Base-by-base conservation (phyloP, 163 green algal genomes). In the Chloroidium sp. region DNA sequence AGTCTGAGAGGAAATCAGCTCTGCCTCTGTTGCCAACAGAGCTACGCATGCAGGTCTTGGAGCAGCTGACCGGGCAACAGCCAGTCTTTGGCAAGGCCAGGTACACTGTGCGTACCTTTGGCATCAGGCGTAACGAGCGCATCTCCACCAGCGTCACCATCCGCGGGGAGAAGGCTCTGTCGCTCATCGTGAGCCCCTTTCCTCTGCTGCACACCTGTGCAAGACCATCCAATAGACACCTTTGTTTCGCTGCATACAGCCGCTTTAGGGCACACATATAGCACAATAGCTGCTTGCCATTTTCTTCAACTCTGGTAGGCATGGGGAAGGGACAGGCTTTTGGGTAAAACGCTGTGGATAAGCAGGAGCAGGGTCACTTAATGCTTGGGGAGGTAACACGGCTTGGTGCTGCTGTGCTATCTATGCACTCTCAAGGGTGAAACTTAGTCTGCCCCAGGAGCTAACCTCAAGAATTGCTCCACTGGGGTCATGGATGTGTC, bases 51-150 rank as follows among this genome's bases (percentile, higher is more conserved):
- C 89, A 98, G 94, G 95, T 99, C 85, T 89, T 99, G 87, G 96
- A 99, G 90, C 96, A 99, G 92, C 94, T 99, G 72, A 98, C 96
- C 61, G 97, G 95, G 64, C 96, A 99, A 93, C 87, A 95, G 87
- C 96, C 96, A 79, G 92, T 98, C 78, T 99, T 96, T 83, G 95
- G 96, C 82, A 98, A 97, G 88, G 96, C 96, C 4, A 89, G 96
- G 76, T 99, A 97, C 93, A 99, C 96, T 67, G 96, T 99, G 80
- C 94, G 96, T 78, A 94, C 92, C 75, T 99, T 98, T 88, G 88
- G 88, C 82, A 98, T 99, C 84, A 93, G 96, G 79, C 92, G 96
- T 92, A 99, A 99, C 77, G 96, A 99, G 90, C 99, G 99, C 90
- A 99, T 99, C 87, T 94, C 95, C 0, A 95, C 90, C 89, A 91